Evolutionary conservation across 495 filamentous ascomycete species (phyloP).

Genomic region (Beverwykella pulmonaria): DNA sequence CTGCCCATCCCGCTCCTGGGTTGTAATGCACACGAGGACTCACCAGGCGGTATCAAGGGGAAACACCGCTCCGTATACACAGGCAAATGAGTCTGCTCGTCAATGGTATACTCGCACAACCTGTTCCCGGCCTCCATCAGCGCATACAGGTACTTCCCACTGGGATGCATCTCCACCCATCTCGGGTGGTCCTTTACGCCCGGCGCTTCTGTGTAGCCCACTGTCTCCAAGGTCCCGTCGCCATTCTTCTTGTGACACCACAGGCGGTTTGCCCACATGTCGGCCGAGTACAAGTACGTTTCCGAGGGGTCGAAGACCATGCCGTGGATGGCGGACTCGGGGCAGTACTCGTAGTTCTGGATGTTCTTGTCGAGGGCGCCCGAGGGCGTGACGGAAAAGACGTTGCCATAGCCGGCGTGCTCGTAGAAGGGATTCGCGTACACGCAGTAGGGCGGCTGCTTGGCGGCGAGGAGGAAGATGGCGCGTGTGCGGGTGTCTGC

Average conservation of each 20-base stretch:
- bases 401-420: constrained; percentile 75
- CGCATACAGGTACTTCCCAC: constrained; percentile 75
- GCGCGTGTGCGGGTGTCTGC: constrained; percentile 77
- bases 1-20: too few relatives aligned
- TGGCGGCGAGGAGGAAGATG: constrained; percentile 80
- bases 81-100: constrained; percentile 72
- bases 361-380: constrained; percentile 68
- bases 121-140: constrained; percentile 86
- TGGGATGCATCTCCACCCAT: constrained; percentile 80
- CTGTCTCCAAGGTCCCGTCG: constrained; percentile 64
- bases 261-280: constrained; percentile 80
- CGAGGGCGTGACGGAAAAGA: constrained; percentile 67
- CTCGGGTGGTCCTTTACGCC: constrained; percentile 72
- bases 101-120: constrained; percentile 76
- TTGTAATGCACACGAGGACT: too few relatives aligned
- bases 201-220: constrained; percentile 73
- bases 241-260: constrained; percentile 78
- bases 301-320: constrained; percentile 87
- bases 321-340: constrained; percentile 78
- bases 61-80: constrained; percentile 78
- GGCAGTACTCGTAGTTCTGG: constrained; percentile 76
- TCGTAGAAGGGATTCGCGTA: constrained; percentile 89
- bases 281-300: constrained; percentile 83
- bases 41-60: constrained; percentile 76
- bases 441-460: constrained; percentile 73